Evolutionary conservation across 345 rosid genomes (phyloP).

Genomic region (Moringa oleifera): DNA sequence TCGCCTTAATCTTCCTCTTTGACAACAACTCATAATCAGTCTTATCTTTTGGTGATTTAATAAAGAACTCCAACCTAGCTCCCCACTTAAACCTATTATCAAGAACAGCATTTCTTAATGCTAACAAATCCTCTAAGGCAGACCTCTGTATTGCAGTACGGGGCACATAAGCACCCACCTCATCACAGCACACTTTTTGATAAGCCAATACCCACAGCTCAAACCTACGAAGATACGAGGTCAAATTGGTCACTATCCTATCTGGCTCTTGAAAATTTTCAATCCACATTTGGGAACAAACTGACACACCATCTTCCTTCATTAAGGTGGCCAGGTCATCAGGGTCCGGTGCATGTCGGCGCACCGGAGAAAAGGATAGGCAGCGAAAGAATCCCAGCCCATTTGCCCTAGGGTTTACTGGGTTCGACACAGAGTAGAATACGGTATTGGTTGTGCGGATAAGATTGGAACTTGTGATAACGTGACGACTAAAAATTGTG

Average conservation of each 20-base stretch:
- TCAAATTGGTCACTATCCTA: conserved; percentile 49
- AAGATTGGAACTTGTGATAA: conserved; percentile 26
- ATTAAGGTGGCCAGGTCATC: conserved; percentile 74
- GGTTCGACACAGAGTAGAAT: conserved; percentile 19
- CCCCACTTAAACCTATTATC: conserved; percentile 96
- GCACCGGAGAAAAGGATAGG: conserved; percentile 47
- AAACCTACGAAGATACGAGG: conserved; percentile 64
- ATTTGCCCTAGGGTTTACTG: conserved; percentile 15
- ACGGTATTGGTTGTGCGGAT: conserved; percentile 8
- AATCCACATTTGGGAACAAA: conserved; percentile 96
- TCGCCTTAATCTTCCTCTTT: conserved; percentile 86
- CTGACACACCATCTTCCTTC: conserved; percentile 90
- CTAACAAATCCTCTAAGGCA: conserved; percentile 76
- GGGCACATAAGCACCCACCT: conserved; percentile 80
- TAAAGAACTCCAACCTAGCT: conserved; percentile 76
- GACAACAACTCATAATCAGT: conserved; percentile 82
- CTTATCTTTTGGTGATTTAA: conserved; percentile 86
- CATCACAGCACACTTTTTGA: conserved; percentile 88
- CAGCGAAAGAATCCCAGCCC: conserved; percentile 33
- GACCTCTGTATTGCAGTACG: conserved; percentile 74
- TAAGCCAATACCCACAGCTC: conserved; percentile 94
- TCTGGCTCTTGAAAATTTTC: conserved; percentile 53
- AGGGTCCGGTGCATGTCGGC: conserved; percentile 60
- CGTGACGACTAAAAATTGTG: conserved; percentile 20
- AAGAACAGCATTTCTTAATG: conserved; percentile 84